Evolutionary conservation across 495 filamentous ascomycete genomes (phyloP).

Genomic region (Penicillium robsamsonii): DNA sequence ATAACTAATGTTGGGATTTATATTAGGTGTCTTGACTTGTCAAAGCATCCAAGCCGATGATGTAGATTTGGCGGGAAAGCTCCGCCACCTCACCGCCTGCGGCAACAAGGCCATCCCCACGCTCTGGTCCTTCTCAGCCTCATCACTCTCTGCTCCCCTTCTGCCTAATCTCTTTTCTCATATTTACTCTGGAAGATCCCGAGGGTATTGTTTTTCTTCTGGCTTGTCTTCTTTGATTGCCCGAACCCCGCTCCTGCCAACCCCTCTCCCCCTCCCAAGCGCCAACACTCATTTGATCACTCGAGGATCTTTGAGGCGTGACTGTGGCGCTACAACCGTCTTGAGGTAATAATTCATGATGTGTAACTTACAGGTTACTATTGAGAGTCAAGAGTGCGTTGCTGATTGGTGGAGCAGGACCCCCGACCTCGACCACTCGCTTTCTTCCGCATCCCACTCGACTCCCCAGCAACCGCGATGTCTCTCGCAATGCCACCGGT

Average conservation of each 20-base stretch:
- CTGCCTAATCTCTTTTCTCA: slow-evolving; percentile 15
- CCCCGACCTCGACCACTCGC: slow-evolving; percentile 5
- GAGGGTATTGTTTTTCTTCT: slow-evolving; percentile 6
- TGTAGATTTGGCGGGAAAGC: slow-evolving; percentile 9
- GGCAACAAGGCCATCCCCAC: slow-evolving; percentile 26
- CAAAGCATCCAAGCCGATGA: slow-evolving; percentile 3
- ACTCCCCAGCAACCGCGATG: slow-evolving; percentile 32
- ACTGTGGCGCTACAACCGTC: slow-evolving; percentile 24
- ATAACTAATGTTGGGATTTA: neutral
- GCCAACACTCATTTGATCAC: slow-evolving; percentile 2
- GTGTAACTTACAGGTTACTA: neutral
- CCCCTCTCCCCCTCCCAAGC: neutral
- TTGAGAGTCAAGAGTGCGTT: neutral
- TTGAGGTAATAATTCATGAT: slow-evolving; percentile 2
- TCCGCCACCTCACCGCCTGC: slow-evolving; percentile 36
- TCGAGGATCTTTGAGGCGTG: slow-evolving; percentile 12
- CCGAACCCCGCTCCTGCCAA: neutral
- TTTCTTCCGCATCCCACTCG: slow-evolving; percentile 1
- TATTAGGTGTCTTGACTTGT: neutral
- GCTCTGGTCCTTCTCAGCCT: slow-evolving; percentile 34
- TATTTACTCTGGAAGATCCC: slow-evolving; percentile 6
- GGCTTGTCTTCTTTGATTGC: neutral
- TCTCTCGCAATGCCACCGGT: slow-evolving; percentile 40
- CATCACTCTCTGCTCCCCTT: slow-evolving; percentile 28
- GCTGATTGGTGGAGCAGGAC: neutral